A percentile compares a stretch with the other conserved stretches of the same genome.
phyloP scores from a whole-genome alignment of 306 rosid species.

The Vigna radiata region DNA sequence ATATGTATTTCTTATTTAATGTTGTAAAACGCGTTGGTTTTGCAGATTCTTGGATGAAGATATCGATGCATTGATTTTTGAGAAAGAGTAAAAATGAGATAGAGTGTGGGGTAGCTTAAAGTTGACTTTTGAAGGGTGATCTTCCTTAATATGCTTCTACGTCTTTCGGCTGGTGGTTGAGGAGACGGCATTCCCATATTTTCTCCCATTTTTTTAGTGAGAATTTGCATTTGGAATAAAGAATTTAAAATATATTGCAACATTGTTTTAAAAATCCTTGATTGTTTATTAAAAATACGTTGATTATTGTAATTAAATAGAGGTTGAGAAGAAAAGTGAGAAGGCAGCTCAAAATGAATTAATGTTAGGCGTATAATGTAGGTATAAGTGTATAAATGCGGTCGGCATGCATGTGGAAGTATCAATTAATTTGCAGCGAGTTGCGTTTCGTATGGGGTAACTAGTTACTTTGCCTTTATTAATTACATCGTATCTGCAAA shows the following conservation, averaged over 20 bases:
- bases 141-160: neutral
- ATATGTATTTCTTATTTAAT: no score
- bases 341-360: neutral
- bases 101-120: slow-evolving; percentile 26
- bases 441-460: slow-evolving; percentile 12
- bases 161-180: slow-evolving; percentile 38
- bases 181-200: neutral
- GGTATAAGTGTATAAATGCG: slow-evolving; percentile 1
- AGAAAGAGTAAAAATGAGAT: neutral
- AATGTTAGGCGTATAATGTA: neutral
- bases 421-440: slow-evolving; percentile 6
- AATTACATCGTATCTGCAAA: neutral
- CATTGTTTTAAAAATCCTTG: no score
- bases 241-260: no score
- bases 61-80: no score
- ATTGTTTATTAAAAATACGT: no score
- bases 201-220: neutral
- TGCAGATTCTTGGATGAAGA: no score
- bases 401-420: neutral
- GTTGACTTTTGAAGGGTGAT: slow-evolving; percentile 16
- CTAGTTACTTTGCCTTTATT: neutral
- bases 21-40: neutral
- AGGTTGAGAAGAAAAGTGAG: neutral
- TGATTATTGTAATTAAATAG: neutral
- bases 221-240: no score